Evolutionary conservation across 129 eudicot species (phyloP), one percentile per base, ranked within the genome.

Genomic region (Scalesia atractyloides): DNA sequence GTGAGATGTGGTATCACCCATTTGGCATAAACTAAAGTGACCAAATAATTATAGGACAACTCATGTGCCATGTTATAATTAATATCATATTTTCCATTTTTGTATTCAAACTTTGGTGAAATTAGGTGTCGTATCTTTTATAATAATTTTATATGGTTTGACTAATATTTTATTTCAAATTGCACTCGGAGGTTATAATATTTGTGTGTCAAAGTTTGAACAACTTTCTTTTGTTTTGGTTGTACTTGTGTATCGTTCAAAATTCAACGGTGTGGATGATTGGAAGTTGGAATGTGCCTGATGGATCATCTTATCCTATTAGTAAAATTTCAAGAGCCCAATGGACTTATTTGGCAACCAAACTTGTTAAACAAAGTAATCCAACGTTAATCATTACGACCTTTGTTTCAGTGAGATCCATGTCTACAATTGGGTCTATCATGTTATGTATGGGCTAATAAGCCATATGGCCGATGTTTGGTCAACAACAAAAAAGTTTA

Each of bases 41-140:
- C 37, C 64, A 58, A 58, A 58, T 58, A 58, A 58, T 58, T 58
- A 58, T 58, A 15, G 37, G 64, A 58, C 64, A 58, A 58, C 58
- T 75, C 79, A 75, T 75, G 67, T 66, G 79, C 73, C 67, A 66
- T 53, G 58, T 57, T 65, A 75, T 26, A 52, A 66, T 41, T 75
- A 74, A 64, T 69, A 69, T n/a, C 34, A 19, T 15, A 17, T 46
- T 57, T 44, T 46, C 47, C 16, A 10, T 26, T 44, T 12, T 16
- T 43, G 15, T 43, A 58, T 44, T 24, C 2, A 43, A 43, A 22
- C 15, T 5, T 16, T 51, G 8, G 5, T 10, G 37, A 52, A 54
- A 24, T 59, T 48, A 47, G 30, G 62, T 73, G 50, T 47, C 30
- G 48, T 62, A 62, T 61, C 7, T 46, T 15, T 68, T 22, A 14